Evolutionary conservation across 2,329 filamentous ascomycete species (phyloP), one percentile per base, ranked within the genome.

Genomic region (Cordyceps farinosa): DNA sequence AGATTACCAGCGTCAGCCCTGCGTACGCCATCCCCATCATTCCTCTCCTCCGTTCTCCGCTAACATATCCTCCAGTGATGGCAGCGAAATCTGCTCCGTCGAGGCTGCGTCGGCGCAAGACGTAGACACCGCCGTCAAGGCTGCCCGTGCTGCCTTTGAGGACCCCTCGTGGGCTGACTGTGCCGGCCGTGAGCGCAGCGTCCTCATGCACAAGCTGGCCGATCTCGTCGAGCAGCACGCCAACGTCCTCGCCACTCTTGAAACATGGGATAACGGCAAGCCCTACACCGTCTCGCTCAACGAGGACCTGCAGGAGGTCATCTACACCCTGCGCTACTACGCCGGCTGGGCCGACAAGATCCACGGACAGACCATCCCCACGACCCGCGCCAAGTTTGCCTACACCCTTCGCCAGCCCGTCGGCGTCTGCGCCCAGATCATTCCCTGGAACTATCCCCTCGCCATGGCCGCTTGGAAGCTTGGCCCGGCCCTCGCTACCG

Each of bases 241-340:
- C 34, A 78, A 79, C 44, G 61, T 69, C 0, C 70, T 82, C 4
- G 79, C 79, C 5, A 80, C 80, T 1, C 74, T 82, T 7, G 91
- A 96, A 76, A 90, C 91, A 0, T 94, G 90, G 90, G 91, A 95
- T 71, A 93, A 92, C 69, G 91, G 89, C 73, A 75, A 75, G 64
- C 87, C 89, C 1, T 91, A 90, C 74, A 74, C 76, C 2, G 86
- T 88, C 13, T 80, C 90, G 0, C 71, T 88, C n/a, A 81, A 80
- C 48, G 88, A 89, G 58, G 90, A 93, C 70, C 67, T 92, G 6
- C 78, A 73, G 1, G 76, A 79, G 65, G 76, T 77, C 13, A 69
- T 75, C 5, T 69, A 69, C 62, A 75, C 86, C 15, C 77, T 87
- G 48, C 86, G 88, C 67, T 93, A 94, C 75, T 94, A 93, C 70